Evolutionary conservation across 495 filamentous ascomycete genomes (phyloP).

Genomic region (Xylaria grammica): DNA sequence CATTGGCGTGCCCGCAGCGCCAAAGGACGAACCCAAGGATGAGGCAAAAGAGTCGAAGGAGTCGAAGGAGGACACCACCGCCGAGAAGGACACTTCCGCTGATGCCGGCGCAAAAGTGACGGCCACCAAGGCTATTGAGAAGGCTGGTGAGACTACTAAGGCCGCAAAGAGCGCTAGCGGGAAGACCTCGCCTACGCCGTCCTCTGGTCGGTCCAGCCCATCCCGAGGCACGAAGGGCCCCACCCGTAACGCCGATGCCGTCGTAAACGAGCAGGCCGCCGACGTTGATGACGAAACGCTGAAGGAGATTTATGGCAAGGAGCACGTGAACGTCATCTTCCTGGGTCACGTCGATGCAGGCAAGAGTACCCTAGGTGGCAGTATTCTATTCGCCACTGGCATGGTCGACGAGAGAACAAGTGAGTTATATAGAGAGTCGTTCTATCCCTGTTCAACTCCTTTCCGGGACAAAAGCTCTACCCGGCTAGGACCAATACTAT

Average conservation of each 20-base stretch:
- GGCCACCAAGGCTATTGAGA: slow-evolving; percentile 76
- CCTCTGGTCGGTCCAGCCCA: slow-evolving; percentile 79
- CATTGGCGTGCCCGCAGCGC: slow-evolving; percentile 61
- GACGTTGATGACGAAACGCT: slow-evolving; percentile 91
- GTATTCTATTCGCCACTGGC: slow-evolving; percentile 88
- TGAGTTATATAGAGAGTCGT: slow-evolving; percentile 4
- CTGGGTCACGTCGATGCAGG: slow-evolving; percentile 98
- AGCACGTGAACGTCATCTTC: slow-evolving; percentile 98
- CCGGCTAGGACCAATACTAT: not conserved
- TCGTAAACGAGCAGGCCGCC: slow-evolving; percentile 83
- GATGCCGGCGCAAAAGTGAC: slow-evolving; percentile 64
- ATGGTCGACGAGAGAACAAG: slow-evolving; percentile 97
- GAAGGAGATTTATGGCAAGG: slow-evolving; percentile 96
- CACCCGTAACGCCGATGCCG: slow-evolving; percentile 76
- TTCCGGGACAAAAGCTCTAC: no score
- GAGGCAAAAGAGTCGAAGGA: slow-evolving; percentile 45
- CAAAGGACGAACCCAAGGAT: slow-evolving; percentile 66
- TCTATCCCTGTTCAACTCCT: not conserved
- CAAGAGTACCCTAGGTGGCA: slow-evolving; percentile 93
- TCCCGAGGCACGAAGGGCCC: slow-evolving; percentile 58
- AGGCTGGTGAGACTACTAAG: slow-evolving; percentile 73
- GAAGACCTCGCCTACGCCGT: slow-evolving; percentile 75
- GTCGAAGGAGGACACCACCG: slow-evolving; percentile 56
- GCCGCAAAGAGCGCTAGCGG: slow-evolving; percentile 71
- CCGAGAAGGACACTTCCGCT: slow-evolving; percentile 49